Percentiles rank a stretch among this genome's conserved stretches.
These are phyloP conservation scores for Aspergillus novoparasiticus DNA, from an alignment of 2,329 filamentous ascomycete species.

Conservation along the genomic window DNA sequence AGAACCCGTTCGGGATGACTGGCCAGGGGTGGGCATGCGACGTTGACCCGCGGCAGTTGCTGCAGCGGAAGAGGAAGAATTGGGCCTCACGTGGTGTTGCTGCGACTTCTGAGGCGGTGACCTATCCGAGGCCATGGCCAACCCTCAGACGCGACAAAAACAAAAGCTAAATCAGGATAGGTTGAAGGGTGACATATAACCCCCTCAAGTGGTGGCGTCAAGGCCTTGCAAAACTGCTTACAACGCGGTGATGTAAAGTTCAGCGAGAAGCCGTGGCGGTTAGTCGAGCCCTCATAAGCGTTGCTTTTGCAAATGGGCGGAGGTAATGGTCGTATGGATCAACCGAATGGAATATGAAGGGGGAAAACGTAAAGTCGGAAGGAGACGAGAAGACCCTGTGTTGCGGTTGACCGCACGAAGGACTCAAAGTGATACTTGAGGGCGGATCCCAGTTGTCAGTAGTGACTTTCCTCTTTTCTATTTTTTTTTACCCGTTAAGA, in stretches of 20 bases:
- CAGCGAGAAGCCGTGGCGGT: slow-evolving; percentile 30
- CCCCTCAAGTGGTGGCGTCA: slow-evolving; percentile 16
- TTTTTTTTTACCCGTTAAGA: slow-evolving; percentile 9
- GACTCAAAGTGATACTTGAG: slow-evolving; percentile 1
- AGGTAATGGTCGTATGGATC: slow-evolving; percentile 17
- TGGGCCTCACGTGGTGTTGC: slow-evolving; percentile 30
- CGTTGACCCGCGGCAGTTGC: slow-evolving; percentile 18
- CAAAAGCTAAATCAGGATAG: slow-evolving; percentile 17
- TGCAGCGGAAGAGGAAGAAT: slow-evolving; percentile 25
- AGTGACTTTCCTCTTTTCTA: slow-evolving; percentile 13
- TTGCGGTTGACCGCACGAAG: slow-evolving; percentile 7
- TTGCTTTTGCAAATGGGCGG: slow-evolving; percentile 19
- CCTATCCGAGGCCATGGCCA: slow-evolving; percentile 35
- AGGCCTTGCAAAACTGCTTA: slow-evolving; percentile 19
- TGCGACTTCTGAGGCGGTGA: slow-evolving; percentile 31
- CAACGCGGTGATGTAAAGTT: slow-evolving; percentile 25
- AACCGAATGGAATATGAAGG: slow-evolving; percentile 25
- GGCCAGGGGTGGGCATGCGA: slow-evolving; percentile 31
- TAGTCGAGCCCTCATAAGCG: slow-evolving; percentile 27
- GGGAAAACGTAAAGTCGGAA: slow-evolving; percentile 12
- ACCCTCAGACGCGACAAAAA: slow-evolving; percentile 25
- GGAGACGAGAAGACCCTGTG: slow-evolving; percentile 12
- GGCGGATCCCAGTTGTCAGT: not conserved
- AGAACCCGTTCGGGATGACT: slow-evolving; percentile 38
- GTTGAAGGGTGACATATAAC: slow-evolving; percentile 20